Evolutionary conservation across 2,329 filamentous ascomycete species (phyloP).

Genomic region (Colletotrichum paranaense): DNA sequence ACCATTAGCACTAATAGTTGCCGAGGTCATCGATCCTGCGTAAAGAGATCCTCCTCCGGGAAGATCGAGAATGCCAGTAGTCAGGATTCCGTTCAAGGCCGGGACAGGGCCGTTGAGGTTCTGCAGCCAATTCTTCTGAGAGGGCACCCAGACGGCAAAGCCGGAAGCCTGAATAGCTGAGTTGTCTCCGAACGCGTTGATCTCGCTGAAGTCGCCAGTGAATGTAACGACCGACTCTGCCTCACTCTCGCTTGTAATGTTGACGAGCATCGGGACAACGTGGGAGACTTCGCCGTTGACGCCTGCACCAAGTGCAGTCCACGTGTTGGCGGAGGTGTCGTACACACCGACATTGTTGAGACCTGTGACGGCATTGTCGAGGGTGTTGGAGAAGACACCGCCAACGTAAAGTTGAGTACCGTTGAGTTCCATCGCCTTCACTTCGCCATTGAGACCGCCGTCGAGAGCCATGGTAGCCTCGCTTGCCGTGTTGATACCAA

Average conservation of each 20-base stretch:
- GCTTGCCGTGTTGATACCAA: constrained; percentile 75
- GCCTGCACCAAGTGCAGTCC: constrained; percentile 85
- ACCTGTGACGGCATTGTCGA: constrained; percentile 68
- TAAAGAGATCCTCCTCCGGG: constrained; percentile 75
- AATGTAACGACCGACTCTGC: constrained; percentile 82
- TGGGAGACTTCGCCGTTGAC: constrained; percentile 82
- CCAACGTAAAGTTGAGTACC: constrained; percentile 80
- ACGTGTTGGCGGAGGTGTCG: constrained; percentile 74
- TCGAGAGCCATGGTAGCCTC: constrained; percentile 70
- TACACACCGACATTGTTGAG: constrained; percentile 84
- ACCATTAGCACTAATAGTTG: constrained; percentile 78
- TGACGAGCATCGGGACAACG: constrained; percentile 83
- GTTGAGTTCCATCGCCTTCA: constrained; percentile 77
- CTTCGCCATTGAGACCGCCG: constrained; percentile 82
- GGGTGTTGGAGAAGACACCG: constrained; percentile 84
- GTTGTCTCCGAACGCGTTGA: constrained; percentile 75
- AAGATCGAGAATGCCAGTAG: constrained; percentile 74
- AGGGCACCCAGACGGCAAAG: constrained; percentile 93
- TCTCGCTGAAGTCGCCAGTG: constrained; percentile 81
- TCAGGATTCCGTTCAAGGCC: constrained; percentile 78
- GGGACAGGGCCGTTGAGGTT: constrained; percentile 76
- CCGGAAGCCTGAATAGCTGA: constrained; percentile 73
- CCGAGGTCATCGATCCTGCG: constrained; percentile 84
- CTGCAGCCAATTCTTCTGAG: constrained; percentile 85
- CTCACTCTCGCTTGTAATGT: constrained; percentile 72